phyloP scores from a whole-genome alignment of 2,329 filamentous ascomycete genomes.

The Aspergillus ibericus region DNA sequence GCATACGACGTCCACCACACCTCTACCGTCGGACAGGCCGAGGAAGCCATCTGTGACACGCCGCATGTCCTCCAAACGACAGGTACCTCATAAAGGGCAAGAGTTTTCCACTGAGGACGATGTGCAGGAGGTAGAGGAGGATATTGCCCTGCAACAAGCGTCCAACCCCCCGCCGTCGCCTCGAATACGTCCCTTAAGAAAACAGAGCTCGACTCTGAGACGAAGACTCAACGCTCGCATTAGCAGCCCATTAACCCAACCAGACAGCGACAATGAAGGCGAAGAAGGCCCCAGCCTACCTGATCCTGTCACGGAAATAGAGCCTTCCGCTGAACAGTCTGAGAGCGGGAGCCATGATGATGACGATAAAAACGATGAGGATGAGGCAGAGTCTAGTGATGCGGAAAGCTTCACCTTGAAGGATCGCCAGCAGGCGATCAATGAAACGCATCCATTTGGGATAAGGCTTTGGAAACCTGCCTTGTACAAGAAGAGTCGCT shows the following conservation, averaged over 20 bases:
- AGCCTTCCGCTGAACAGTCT: slow-evolving; percentile 23
- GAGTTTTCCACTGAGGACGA: slow-evolving; percentile 93
- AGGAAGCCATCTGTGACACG: slow-evolving; percentile 73
- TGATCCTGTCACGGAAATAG: slow-evolving; percentile 27
- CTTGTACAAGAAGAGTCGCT: slow-evolving; percentile 94
- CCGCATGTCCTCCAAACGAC: slow-evolving; percentile 69
- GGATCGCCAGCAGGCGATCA: slow-evolving; percentile 95
- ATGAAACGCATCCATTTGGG: slow-evolving; percentile 97
- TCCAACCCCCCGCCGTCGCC: slow-evolving; percentile 35
- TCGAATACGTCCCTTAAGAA: slow-evolving; percentile 34
- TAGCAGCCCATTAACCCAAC: slow-evolving; percentile 31
- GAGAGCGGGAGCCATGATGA: slow-evolving; percentile 20
- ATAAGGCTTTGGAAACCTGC: slow-evolving; percentile 99
- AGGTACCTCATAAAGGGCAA: slow-evolving; percentile 75
- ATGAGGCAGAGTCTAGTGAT: slow-evolving; percentile 76
- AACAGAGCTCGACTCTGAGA: slow-evolving; percentile 42
- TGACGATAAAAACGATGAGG: slow-evolving; percentile 56
- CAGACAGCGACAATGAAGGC: slow-evolving; percentile 40
- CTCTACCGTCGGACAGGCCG: slow-evolving; percentile 45
- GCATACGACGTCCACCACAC: slow-evolving; percentile 41
- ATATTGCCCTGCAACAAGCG: slow-evolving; percentile 51
- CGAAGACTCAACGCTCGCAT: slow-evolving; percentile 37
- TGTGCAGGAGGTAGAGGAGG: slow-evolving; percentile 73
- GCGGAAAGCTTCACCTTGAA: slow-evolving; percentile 97
- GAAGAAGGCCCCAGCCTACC: slow-evolving; percentile 39